A percentile compares a stretch with the other conserved stretches of the same genome.
phyloP scores from a whole-genome alignment of 345 rosid species.

The Acer yangbiense region DNA sequence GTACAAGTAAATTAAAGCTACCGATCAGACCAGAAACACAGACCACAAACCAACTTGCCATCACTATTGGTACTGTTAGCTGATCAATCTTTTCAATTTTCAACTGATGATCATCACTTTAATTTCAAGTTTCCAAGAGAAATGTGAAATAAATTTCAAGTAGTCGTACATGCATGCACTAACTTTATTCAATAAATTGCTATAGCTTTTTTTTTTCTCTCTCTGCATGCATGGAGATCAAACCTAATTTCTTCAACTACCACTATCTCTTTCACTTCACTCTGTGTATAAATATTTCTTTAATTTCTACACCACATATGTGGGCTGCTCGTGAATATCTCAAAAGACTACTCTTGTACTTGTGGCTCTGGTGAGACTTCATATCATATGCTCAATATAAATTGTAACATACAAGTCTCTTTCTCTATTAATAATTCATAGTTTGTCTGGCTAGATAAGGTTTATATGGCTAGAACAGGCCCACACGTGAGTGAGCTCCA shows the following conservation, averaged over 20 bases:
- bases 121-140: not conserved
- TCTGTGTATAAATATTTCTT: not conserved
- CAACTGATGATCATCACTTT: too few species aligned
- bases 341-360: not conserved
- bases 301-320: too few species aligned
- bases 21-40: not conserved
- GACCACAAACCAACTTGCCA: not conserved
- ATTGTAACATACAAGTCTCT: not conserved
- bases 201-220: not conserved
- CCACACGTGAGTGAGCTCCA: conserved; percentile 22
- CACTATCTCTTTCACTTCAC: not conserved
- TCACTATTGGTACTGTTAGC: not conserved
- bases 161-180: not conserved
- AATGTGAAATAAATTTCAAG: not conserved
- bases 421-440: not conserved
- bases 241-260: conserved; percentile 6
- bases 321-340: not conserved
- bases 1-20: not conserved
- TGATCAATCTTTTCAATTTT: too few species aligned
- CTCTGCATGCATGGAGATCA: not conserved
- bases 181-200: not conserved
- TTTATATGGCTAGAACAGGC: conserved; percentile 4
- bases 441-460: not conserved
- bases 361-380: not conserved
- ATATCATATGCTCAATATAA: too few species aligned